These are phyloP conservation scores for Zea luxurians DNA, from an alignment of 176 grass and related monocot species.

Conservation along the genomic window DNA sequence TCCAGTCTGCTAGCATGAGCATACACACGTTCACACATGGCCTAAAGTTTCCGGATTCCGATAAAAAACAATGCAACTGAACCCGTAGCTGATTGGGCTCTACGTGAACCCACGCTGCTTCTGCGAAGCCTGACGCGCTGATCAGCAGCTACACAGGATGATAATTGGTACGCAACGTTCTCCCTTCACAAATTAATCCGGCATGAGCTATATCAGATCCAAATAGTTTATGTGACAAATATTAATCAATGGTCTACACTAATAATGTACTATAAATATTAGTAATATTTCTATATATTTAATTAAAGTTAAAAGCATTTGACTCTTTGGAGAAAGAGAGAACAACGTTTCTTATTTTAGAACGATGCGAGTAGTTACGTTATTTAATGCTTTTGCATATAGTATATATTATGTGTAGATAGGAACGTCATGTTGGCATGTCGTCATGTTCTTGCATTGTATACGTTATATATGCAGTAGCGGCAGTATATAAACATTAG, in stretches of 20 bases:
- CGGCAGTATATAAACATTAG: constrained; percentile 29
- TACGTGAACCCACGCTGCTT: constrained; percentile 5
- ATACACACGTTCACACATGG: background rate
- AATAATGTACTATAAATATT: no score
- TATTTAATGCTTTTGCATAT: background rate
- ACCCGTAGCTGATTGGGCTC: background rate
- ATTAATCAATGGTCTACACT: no score
- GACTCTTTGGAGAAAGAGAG: no score
- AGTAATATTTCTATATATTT: no score
- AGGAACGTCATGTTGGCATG: background rate
- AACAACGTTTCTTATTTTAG: no score
- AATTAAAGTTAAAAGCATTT: no score
- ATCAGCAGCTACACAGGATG: background rate
- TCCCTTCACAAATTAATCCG: no score
- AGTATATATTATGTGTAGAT: background rate
- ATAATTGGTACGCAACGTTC: no score
- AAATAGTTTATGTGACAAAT: no score
- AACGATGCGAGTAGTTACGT: background rate
- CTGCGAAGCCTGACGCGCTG: background rate
- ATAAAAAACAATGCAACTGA: background rate
- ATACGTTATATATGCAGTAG: background rate
- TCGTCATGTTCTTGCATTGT: background rate
- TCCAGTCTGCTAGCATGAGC: background rate
- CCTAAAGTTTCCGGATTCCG: background rate
- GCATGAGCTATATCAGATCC: no score